Base-by-base conservation (phyloP, 1,139 yeast genomes). In the Kodamaea suecica region DNA sequence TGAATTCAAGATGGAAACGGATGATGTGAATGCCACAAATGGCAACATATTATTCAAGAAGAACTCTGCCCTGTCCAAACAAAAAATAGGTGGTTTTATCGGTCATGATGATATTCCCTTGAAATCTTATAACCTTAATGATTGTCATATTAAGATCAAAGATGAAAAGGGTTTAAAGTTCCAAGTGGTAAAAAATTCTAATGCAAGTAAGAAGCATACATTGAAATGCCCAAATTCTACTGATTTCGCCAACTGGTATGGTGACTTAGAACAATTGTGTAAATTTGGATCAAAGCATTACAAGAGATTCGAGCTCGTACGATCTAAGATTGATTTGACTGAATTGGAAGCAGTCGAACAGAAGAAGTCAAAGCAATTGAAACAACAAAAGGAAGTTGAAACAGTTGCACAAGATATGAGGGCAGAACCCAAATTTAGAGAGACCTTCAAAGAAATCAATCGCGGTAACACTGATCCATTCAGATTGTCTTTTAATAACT, bases 61-160 rank as follows among this genome's bases (percentile, higher is more conserved):
- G 34, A 37, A 37, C 17, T 29, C 35, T 9, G 31, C 36, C 4
- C 14, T 36, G 2, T 27, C 39, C 1, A 59, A 64, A 44, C 63
- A 59, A 30, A 65, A 68, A 41, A 54, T 69, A 31, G 71, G 73
- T 2, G 72, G 72, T 0, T 62, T 64, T 33, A 63, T 70, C 30
- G 70, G 65, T 16, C 66, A 63, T 40, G 64, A 68, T 35, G 72
- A 66, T 44, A 45, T 55, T 1, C 76, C 76, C 1, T 45, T 53
- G 10, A 67, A 66, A 40, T 68, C 74, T 1, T 70, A 69, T 46
- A 70, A 67, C 42, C 57, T 70, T 41, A 70, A 70, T 41, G 70
- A 68, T 33, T 65, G 58, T 43, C 39, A 50, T 14, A 54, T 70
- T 21, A 48, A 50, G 30, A 45, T 59, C 12, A 66, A 68, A 39